phyloP scores from a whole-genome alignment of 805 yeast genomes.

The Barnettozyma wickerhamii region DNA sequence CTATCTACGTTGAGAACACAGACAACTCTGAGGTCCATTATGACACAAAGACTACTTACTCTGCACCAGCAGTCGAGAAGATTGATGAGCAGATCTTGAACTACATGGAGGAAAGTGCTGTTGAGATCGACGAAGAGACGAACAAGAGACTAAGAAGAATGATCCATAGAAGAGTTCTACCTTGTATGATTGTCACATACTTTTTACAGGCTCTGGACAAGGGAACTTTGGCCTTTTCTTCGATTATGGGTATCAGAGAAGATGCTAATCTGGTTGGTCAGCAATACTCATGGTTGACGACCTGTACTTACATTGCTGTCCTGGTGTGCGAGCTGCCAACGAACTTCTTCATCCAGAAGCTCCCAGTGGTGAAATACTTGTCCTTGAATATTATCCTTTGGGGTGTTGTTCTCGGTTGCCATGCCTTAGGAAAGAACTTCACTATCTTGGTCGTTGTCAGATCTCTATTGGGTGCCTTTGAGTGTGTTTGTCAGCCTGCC shows the following conservation, averaged over 20 bases:
- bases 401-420: slow-evolving; percentile 45
- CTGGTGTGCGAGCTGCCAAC: slow-evolving; percentile 13
- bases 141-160: slow-evolving; percentile 36
- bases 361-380: slow-evolving; percentile 46
- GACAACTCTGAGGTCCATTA: background rate
- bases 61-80: background rate
- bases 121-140: slow-evolving; percentile 29
- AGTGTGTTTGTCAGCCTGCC: slow-evolving; percentile 48
- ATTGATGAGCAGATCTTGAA: slow-evolving; percentile 7
- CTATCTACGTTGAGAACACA: slow-evolving; percentile 2
- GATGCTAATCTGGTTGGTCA: slow-evolving; percentile 40
- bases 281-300: slow-evolving; percentile 26
- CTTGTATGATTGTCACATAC: slow-evolving; percentile 30
- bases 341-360: slow-evolving; percentile 38
- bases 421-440: slow-evolving; percentile 42
- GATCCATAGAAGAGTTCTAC: slow-evolving; percentile 39
- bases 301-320: slow-evolving; percentile 13
- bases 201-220: slow-evolving; percentile 40
- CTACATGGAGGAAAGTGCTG: slow-evolving; percentile 19
- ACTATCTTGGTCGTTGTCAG: slow-evolving; percentile 47
- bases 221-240: slow-evolving; percentile 36
- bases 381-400: slow-evolving; percentile 39
- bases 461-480: slow-evolving; percentile 45
- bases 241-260: slow-evolving; percentile 37
- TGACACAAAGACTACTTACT: background rate